Base-by-base conservation (phyloP, 2,329 filamentous ascomycete species). In the Teratosphaeria viscida region DNA sequence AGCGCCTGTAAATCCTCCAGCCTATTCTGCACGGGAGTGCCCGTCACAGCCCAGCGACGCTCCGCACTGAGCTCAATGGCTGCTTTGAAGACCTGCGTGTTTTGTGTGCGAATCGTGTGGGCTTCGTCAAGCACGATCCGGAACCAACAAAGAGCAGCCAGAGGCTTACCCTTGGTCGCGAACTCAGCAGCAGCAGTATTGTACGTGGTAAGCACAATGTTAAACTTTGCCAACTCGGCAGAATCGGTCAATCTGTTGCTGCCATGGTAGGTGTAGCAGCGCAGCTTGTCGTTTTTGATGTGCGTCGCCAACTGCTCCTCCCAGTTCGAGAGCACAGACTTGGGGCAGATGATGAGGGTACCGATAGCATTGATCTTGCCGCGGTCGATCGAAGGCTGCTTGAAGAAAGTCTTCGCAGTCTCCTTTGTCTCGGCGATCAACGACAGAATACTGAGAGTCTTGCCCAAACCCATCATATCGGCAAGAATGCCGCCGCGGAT, bases 11-110 rank as follows among this genome's bases (percentile, higher is more conserved):
- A 80, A 71, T 99, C 94, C 64, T 95, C 91, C 2, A 97, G 80
- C 3, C 89, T 86, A 70, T 99, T 99, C 74, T 97, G 92, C 8
- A 97, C 89, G 0, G 92, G 94, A 0, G 94, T 97, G 58, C 92
- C 94, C 0, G 94, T 97, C n/a, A 97, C 90, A 2, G 92, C 92
- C 94, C 94, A 99, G 37, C 92, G 86, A 35, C 92, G 85, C 69
- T 89, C 83, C 2, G 91, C 89, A 61, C 88, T 82, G 2, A 97
- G 78, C 23, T 84, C 82, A 64, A 90, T 92, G 23, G 94, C 89
- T 2, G 90, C 89, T 71, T 92, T 90, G 58, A 91, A 95, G 65
- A 92, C 88, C 49, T 88, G 78, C 0, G 91, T 92, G 3, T 80
- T 83, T 63, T 89, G 87, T 67, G 95, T 92, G 29, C 94, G 89